A percentile compares a stretch with the other conserved stretches of the same genome.
Conservation (phyloP, 441 rosid genomes). For the Aleurites moluccanus region DNA sequence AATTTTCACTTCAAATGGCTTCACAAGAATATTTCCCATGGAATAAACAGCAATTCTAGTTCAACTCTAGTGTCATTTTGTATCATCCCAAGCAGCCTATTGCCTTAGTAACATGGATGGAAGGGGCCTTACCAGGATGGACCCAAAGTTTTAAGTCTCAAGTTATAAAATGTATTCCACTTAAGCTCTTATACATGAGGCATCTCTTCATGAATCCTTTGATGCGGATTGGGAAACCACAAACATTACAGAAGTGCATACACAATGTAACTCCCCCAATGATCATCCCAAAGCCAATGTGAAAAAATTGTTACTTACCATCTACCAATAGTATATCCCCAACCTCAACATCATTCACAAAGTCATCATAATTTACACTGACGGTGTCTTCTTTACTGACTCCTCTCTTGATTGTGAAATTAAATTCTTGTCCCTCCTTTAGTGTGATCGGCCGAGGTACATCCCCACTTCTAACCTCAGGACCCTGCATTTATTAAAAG, state of each 20-base stretch:
- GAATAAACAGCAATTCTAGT: background rate
- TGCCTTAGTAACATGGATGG: background rate
- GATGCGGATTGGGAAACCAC: constrained; percentile 2
- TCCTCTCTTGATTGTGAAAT: constrained; percentile 82
- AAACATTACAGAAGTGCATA: background rate
- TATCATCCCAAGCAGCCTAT: background rate
- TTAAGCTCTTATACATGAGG: background rate
- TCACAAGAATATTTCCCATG: background rate
- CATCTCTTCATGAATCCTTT: background rate
- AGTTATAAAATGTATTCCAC: background rate
- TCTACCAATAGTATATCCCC: constrained; percentile 90
- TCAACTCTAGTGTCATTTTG: background rate
- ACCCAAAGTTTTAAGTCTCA: background rate
- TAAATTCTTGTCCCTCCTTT: constrained; percentile 84
- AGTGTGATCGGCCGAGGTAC: constrained; percentile 78
- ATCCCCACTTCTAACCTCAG: constrained; percentile 99
- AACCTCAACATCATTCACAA: constrained; percentile 82
- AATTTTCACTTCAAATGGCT: background rate
- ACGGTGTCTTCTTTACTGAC: constrained; percentile 72
- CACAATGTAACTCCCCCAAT: background rate
- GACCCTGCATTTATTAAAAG: constrained; percentile 54
- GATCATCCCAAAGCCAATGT: background rate
- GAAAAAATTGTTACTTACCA: constrained; percentile 47
- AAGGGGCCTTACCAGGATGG: background rate
- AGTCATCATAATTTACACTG: constrained; percentile 94